These are phyloP conservation scores for Vanderwaltozyma tropicalis DNA, from an alignment of 805 yeast genomes.

Conservation along the genomic window DNA sequence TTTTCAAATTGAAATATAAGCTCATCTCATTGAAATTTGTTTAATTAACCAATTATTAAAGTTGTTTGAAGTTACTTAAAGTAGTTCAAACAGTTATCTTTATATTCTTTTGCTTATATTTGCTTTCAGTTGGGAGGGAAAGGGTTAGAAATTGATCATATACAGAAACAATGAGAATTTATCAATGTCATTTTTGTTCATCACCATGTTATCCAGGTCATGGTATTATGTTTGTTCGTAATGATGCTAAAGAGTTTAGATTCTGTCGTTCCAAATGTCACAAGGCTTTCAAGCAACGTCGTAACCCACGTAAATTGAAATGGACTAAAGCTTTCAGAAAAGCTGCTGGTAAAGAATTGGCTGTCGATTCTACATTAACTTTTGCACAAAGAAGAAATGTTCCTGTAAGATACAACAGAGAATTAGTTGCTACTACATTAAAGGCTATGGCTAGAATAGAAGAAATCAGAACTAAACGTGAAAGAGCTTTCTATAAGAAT, in stretches of 20 bases:
- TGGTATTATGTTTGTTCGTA: slow-evolving; percentile 95
- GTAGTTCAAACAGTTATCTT: too few species aligned
- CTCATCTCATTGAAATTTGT: too few species aligned
- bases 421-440: slow-evolving; percentile 85
- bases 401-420: slow-evolving; percentile 96
- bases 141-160: background rate
- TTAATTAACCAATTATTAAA: too few species aligned
- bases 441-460: slow-evolving; percentile 94
- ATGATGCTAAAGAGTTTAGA: slow-evolving; percentile 94
- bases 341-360: slow-evolving; percentile 97
- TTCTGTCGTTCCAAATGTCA: slow-evolving; percentile 98
- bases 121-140: background rate
- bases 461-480: slow-evolving; percentile 92
- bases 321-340: slow-evolving; percentile 99
- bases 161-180: slow-evolving; percentile 56
- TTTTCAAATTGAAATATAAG: too few species aligned
- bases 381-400: slow-evolving; percentile 96
- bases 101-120: background rate
- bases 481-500: slow-evolving; percentile 96
- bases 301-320: slow-evolving; percentile 94
- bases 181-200: slow-evolving; percentile 93
- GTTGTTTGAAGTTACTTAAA: too few species aligned
- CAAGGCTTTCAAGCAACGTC: slow-evolving; percentile 91
- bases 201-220: slow-evolving; percentile 92
- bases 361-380: slow-evolving; percentile 91